phyloP scores from a whole-genome alignment of 1,284 basidiomycete genomes.

The Phenoliferia sp. region DNA sequence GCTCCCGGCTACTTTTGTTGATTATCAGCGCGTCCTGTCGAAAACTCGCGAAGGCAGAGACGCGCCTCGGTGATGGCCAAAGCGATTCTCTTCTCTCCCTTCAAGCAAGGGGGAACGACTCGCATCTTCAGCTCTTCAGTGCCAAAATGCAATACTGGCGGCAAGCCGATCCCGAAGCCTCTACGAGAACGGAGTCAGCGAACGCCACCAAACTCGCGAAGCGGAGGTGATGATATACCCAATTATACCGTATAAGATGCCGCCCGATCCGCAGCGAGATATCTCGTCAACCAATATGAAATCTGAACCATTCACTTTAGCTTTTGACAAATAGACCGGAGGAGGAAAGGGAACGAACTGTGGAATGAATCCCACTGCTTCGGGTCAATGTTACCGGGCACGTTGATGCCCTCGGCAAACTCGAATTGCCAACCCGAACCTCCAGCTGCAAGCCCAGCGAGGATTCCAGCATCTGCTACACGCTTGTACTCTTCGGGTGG shows the following conservation, averaged over 20 bases:
- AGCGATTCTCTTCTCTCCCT: slow-evolving; percentile 45
- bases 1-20: slow-evolving; percentile 22
- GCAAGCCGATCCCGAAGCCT: slow-evolving; percentile 43
- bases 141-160: slow-evolving; percentile 43
- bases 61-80: slow-evolving; percentile 41
- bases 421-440: slow-evolving; percentile 17
- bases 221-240: slow-evolving; percentile 22
- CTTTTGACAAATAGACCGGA: background rate
- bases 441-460: slow-evolving; percentile 26
- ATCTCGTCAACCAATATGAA: slow-evolving; percentile 28
- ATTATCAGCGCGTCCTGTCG: background rate
- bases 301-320: slow-evolving; percentile 26
- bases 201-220: background rate
- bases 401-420: slow-evolving; percentile 31
- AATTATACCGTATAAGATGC: slow-evolving; percentile 37
- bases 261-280: slow-evolving; percentile 25
- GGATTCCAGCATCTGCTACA: slow-evolving; percentile 35
- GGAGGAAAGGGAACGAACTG: slow-evolving; percentile 13
- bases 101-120: slow-evolving; percentile 42
- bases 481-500: slow-evolving; percentile 36
- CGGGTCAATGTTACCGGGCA: slow-evolving; percentile 43
- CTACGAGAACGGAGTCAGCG: background rate
- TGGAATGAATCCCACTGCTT: slow-evolving; percentile 40
- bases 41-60: no score
- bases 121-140: slow-evolving; percentile 42